Evolutionary conservation across 2,329 filamentous ascomycete species (phyloP).

Genomic region (Byssothecium circinans): DNA sequence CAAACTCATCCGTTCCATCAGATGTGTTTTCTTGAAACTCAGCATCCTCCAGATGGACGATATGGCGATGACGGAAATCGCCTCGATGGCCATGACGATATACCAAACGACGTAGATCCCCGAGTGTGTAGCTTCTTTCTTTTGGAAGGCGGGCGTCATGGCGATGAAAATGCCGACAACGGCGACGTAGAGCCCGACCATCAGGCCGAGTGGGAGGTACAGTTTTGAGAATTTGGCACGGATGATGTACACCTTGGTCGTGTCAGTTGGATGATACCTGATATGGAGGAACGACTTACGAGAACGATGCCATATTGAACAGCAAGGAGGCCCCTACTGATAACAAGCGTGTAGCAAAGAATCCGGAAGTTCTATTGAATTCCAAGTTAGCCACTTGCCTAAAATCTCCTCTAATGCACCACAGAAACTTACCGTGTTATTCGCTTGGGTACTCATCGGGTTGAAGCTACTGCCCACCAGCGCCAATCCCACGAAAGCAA

Average conservation of each 20-base stretch:
- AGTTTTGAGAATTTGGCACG: constrained; percentile 35
- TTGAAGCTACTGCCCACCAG: constrained; percentile 42
- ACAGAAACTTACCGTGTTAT: constrained; percentile 28
- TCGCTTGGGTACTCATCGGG: constrained; percentile 24
- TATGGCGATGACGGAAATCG: constrained; percentile 53
- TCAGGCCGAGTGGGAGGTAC: constrained; percentile 37
- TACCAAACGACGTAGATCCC: constrained; percentile 42
- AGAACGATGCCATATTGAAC: constrained; percentile 40
- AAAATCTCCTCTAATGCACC: too few species aligned
- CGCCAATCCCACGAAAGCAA: constrained; percentile 42
- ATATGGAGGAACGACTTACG: constrained; percentile 12
- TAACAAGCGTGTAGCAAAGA: constrained; percentile 39
- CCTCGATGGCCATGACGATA: constrained; percentile 55
- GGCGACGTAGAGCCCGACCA: constrained; percentile 31
- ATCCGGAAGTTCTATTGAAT: constrained; percentile 41
- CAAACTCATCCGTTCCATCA: constrained; percentile 65
- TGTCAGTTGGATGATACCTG: not conserved
- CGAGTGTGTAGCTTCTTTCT: constrained; percentile 13
- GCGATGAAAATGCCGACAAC: constrained; percentile 33
- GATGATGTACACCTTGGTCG: constrained; percentile 30
- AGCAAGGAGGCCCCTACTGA: constrained; percentile 35
- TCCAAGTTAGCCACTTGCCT: too few species aligned
- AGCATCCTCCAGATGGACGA: constrained; percentile 60
- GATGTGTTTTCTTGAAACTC: constrained; percentile 63
- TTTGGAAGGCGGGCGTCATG: constrained; percentile 41